phyloP scores from a whole-genome alignment of 352 stramenopile species.

The Blastocystis sp. region DNA sequence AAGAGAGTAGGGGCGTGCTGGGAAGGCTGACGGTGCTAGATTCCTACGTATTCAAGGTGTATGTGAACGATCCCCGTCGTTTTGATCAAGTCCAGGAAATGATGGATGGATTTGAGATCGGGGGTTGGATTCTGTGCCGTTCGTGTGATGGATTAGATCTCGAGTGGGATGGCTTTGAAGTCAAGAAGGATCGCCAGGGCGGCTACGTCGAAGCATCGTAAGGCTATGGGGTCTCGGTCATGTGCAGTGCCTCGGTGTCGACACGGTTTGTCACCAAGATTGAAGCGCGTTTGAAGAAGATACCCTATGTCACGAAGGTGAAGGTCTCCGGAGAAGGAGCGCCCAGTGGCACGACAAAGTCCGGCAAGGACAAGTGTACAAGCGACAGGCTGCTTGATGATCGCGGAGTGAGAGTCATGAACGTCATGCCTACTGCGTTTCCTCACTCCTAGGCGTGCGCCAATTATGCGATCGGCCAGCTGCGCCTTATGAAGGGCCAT shows the following conservation, averaged over 20 bases:
- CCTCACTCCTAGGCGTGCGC: not conserved
- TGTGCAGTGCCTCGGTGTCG: conserved; percentile 11
- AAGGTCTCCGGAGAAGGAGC: not conserved
- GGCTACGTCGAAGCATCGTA: conserved; percentile 36
- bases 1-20: conserved; percentile 5
- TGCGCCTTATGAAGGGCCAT: conserved; percentile 54
- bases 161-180: conserved; percentile 46
- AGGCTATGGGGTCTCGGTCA: too few species aligned
- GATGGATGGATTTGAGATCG: conserved; percentile 46
- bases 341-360: not conserved
- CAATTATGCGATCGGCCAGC: conserved; percentile 56
- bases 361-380: conserved; percentile 47
- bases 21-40: not conserved
- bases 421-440: not conserved
- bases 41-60: conserved; percentile 62
- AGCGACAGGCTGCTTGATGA: conserved; percentile 17
- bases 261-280: conserved; percentile 51
- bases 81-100: conserved; percentile 48
- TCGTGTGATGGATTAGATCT: conserved; percentile 24
- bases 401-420: not conserved
- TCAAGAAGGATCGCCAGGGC: conserved; percentile 28
- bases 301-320: conserved; percentile 10
- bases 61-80: conserved; percentile 53
- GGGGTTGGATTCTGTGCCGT: not conserved
- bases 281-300: conserved; percentile 40